phyloP scores from a whole-genome alignment of 805 yeast genomes.

The Candida wancherniae region DNA sequence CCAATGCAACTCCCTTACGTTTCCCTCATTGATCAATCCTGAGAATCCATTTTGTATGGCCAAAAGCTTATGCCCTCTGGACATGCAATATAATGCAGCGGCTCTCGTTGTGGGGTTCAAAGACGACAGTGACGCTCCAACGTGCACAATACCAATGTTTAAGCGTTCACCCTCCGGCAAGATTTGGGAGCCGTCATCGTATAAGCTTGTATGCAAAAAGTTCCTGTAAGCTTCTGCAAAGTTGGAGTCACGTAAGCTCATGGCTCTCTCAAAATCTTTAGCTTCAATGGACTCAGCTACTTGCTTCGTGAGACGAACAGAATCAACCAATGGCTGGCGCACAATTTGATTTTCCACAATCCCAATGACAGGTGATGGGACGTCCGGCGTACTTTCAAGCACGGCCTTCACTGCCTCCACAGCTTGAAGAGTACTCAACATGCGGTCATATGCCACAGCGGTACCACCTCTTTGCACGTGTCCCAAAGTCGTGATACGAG shows the following conservation, averaged over 20 bases:
- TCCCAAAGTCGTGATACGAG: slow-evolving; percentile 91
- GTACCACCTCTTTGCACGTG: slow-evolving; percentile 99
- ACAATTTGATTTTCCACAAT: slow-evolving; percentile 82
- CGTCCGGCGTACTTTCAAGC: slow-evolving; percentile 77
- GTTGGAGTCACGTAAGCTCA: slow-evolving; percentile 80
- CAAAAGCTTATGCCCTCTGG: slow-evolving; percentile 66
- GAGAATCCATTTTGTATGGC: slow-evolving; percentile 73
- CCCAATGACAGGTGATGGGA: slow-evolving; percentile 94
- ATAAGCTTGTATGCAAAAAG: slow-evolving; percentile 60
- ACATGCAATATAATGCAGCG: slow-evolving; percentile 68
- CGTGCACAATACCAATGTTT: slow-evolving; percentile 65
- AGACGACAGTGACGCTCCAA: slow-evolving; percentile 80
- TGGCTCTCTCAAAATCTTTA: slow-evolving; percentile 82
- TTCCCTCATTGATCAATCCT: slow-evolving; percentile 62
- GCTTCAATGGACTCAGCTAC: slow-evolving; percentile 83
- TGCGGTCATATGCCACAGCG: slow-evolving; percentile 91
- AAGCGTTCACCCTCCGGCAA: slow-evolving; percentile 55
- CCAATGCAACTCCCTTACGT: slow-evolving; percentile 60
- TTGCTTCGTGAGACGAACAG: slow-evolving; percentile 79
- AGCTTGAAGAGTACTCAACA: slow-evolving; percentile 92
- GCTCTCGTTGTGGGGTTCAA: slow-evolving; percentile 75
- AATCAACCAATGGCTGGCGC: slow-evolving; percentile 81
- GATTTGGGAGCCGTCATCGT: slow-evolving; percentile 44
- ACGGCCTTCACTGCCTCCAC: slow-evolving; percentile 96
- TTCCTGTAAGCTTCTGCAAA: slow-evolving; percentile 53